Conservation (phyloP, 495 filamentous ascomycete genomes). For the Pseudevernia furfuracea region DNA sequence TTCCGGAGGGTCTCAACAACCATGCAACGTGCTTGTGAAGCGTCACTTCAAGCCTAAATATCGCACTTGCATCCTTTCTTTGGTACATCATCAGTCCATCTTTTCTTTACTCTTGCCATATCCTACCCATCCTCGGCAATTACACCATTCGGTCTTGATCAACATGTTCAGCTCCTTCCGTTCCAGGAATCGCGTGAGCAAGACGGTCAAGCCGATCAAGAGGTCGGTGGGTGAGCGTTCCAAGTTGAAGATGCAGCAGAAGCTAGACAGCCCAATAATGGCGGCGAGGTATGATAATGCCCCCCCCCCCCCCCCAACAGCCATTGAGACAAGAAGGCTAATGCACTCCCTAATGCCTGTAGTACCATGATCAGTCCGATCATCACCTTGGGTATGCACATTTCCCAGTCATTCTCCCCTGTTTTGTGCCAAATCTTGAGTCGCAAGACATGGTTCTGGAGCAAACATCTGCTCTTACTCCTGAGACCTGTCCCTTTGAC, state of each 20-base stretch:
- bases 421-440: too few species aligned
- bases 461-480: too few species aligned
- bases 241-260: constrained; percentile 69
- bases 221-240: constrained; percentile 62
- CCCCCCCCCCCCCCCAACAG: constrained; percentile 28
- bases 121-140: constrained; percentile 16
- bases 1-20: constrained; percentile 26
- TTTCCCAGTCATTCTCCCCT: too few species aligned
- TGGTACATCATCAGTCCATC: constrained; percentile 19
- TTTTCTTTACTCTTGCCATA: constrained; percentile 26
- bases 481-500: too few species aligned
- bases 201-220: constrained; percentile 66
- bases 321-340: constrained; percentile 29
- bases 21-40: constrained; percentile 29
- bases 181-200: constrained; percentile 66
- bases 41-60: constrained; percentile 23
- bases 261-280: constrained; percentile 46
- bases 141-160: constrained; percentile 32
- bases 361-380: constrained; percentile 68
- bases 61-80: constrained; percentile 1
- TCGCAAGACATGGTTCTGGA: too few species aligned
- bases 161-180: constrained; percentile 80
- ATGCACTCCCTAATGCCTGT: constrained; percentile 21
- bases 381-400: constrained; percentile 72
- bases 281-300: constrained; percentile 39